phyloP scores from a whole-genome alignment of 169 alveolate species.

The Plasmodium cynomolgi region DNA sequence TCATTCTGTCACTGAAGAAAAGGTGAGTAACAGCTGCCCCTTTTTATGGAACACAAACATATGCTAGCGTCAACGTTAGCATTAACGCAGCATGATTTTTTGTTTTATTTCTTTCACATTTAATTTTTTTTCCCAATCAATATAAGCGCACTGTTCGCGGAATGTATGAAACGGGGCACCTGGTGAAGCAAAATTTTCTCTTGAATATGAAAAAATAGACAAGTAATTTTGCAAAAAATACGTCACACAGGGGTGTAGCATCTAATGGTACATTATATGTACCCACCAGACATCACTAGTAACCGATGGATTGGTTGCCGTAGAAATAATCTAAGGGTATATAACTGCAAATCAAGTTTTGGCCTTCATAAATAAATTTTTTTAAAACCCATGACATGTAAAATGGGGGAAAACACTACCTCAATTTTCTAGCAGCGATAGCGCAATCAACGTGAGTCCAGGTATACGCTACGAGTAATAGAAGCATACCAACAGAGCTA shows the following conservation, averaged over 20 bases:
- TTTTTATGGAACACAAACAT: background rate
- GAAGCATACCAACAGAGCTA: background rate
- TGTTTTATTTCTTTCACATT: constrained; percentile 3
- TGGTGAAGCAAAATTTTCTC: background rate
- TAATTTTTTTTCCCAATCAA: background rate
- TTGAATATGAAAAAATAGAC: background rate
- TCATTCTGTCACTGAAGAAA: background rate
- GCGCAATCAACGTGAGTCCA: background rate
- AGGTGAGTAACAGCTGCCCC: background rate
- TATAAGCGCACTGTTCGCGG: background rate
- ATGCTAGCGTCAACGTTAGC: background rate
- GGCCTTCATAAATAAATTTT: background rate
- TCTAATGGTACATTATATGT: background rate
- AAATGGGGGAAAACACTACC: background rate
- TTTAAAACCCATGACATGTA: background rate
- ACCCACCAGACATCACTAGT: background rate
- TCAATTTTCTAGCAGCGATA: background rate
- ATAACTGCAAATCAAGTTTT: background rate
- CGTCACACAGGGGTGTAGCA: background rate
- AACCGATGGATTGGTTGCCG: background rate
- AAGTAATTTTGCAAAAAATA: background rate
- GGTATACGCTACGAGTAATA: background rate
- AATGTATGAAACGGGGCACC: background rate
- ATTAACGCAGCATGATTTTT: background rate
- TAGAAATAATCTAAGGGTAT: background rate